Base-by-base conservation (phyloP, 441 rosid species). In the Populus hybrid region DNA sequence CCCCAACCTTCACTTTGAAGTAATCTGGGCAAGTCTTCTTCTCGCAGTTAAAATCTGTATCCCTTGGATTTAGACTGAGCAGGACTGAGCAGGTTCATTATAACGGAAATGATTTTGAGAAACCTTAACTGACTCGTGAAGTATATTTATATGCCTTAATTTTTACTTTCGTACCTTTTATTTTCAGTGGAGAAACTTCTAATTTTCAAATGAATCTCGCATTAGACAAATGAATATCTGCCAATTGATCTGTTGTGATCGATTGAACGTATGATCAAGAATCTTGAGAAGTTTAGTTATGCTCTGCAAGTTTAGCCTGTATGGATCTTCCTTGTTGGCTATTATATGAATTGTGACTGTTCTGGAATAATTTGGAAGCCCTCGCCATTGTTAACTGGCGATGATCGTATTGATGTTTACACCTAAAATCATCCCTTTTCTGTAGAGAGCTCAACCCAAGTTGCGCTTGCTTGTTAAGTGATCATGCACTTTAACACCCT, bases 61-160 rank as follows among this genome's bases (percentile, higher is more conserved):
- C 23, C 71, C 11, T 20, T 20, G 61, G 42, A 68, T 29, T 26
- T 67, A 0, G n/a, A n/a, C n/a, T n/a, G n/a, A n/a, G n/a, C n/a
- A n/a, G n/a, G 31, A 6, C 18, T 26, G n/a, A 11, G 69, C 64
- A 20, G 4, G 1, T 72, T 66, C 56, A 9, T 40, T 35, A 66
- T 12, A 29, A 2, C n/a, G n/a, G 36, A 36, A 24, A 78, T 23
- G 69, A 33, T 69, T 73, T 78, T 29, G 20, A 77, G 69, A 29
- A 72, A 42, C 69, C 53, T 33, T 63, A 71, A n/a, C 65, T 63
- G 31, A 74, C 69, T 29, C 24, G 77, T 26, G 73, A 31, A 26
- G 36, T 66, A 33, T 11, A 26, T 68, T 68, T 78, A 26, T 28
- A 16, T 38, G 61, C 69, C 14, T 42, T 35, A 29, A 6, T 12